Evolutionary conservation across 371 early-diverging fungal genomes (phyloP).

Genomic region (Lichtheimia corymbifera): DNA sequence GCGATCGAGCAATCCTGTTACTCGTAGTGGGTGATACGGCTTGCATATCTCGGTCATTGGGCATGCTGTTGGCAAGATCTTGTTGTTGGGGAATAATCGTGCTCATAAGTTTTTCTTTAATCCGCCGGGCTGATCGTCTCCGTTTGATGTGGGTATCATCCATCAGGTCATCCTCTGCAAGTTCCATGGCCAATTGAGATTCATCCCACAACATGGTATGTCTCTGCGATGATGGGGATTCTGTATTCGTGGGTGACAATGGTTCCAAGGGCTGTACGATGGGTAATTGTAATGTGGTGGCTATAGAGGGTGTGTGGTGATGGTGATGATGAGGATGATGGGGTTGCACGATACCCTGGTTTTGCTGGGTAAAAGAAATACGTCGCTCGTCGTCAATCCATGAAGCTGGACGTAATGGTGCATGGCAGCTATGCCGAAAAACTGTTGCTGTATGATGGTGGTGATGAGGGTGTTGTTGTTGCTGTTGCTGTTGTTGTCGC

Average conservation of each 20-base stretch:
- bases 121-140: slow-evolving; percentile 8
- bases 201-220: slow-evolving; percentile 16
- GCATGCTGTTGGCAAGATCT: slow-evolving; percentile 1
- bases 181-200: slow-evolving; percentile 18
- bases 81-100: slow-evolving; percentile 5
- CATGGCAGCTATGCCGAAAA: slow-evolving; percentile 3
- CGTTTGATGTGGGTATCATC: not conserved
- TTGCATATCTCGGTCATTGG: not conserved
- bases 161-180: slow-evolving; percentile 18
- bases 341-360: not conserved
- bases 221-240: not conserved
- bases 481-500: slow-evolving; percentile 13
- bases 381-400: slow-evolving; percentile 8
- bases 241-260: not conserved
- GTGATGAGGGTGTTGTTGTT: slow-evolving; percentile 3
- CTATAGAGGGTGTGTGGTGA: not conserved
- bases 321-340: not conserved
- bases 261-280: not conserved
- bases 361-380: no score
- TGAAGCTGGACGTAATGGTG: slow-evolving; percentile 14
- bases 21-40: not conserved
- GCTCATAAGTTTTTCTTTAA: slow-evolving; percentile 15
- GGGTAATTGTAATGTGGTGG: not conserved
- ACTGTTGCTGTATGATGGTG: not conserved
- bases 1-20: slow-evolving; percentile 19